Evolutionary conservation across 2,329 filamentous ascomycete genomes (phyloP).

Genomic region (Fusarium goolgardi): DNA sequence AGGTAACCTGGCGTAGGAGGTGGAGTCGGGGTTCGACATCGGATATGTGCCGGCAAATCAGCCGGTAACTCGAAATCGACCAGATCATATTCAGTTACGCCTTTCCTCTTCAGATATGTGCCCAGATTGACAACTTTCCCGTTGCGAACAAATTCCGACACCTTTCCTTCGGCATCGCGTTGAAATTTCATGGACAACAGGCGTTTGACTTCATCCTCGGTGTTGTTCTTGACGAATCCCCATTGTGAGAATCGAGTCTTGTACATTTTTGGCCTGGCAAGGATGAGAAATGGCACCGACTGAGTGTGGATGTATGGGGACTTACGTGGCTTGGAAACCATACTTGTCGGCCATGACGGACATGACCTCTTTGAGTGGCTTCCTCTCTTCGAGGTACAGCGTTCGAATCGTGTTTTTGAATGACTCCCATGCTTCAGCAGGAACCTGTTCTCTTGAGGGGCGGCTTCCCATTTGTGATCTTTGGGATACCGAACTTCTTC

Average conservation of each 20-base stretch:
- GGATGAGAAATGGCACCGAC: conserved; percentile 23
- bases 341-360: conserved; percentile 62
- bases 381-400: conserved; percentile 62
- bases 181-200: conserved; percentile 64
- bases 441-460: conserved; percentile 57
- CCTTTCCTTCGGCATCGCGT: conserved; percentile 64
- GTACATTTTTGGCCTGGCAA: conserved; percentile 63
- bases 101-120: conserved; percentile 65
- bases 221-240: conserved; percentile 67
- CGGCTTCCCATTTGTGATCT: conserved; percentile 51
- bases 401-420: conserved; percentile 59
- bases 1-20: conserved; percentile 57
- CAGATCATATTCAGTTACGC: conserved; percentile 64
- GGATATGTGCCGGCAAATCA: conserved; percentile 57
- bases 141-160: conserved; percentile 65
- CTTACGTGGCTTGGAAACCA: conserved; percentile 63
- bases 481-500: conserved; percentile 47
- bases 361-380: conserved; percentile 65
- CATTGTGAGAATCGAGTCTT: conserved; percentile 67
- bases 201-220: conserved; percentile 63
- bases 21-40: conserved; percentile 59
- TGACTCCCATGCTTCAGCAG: conserved; percentile 61
- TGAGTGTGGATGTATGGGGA: neutral
- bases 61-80: conserved; percentile 59
- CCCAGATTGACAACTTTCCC: conserved; percentile 64